Base-by-base conservation (phyloP, 768 basidiomycete genomes). In the Trametes sanguinea region DNA sequence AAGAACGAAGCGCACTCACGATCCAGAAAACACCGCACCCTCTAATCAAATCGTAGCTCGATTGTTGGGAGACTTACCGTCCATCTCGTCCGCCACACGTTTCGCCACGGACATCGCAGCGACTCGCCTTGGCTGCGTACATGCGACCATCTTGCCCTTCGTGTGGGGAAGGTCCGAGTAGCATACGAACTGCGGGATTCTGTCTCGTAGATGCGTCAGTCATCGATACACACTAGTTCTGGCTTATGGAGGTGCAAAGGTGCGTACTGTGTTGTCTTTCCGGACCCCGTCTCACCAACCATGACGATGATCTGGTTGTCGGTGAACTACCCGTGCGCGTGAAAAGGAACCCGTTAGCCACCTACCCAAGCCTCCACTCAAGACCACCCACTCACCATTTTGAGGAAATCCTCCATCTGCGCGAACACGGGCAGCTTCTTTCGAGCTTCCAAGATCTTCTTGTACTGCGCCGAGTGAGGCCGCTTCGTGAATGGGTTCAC, bases 81-180 rank as follows among this genome's bases (percentile, higher is more conserved):
- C 96, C 94, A 98, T 95, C 76, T 98, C 96, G 71, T 98, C 96
- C 4, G 96, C 95, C 1, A 99, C 96, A 77, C 96, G 95, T 74
- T 96, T 95, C 22, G 96, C 96, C 2, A 98, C 96, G 14, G 92
- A 94, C 94, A 97, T 98, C 8, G 96, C 95, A 10, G 96, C 95
- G 3, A 99, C 94, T 78, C 96, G 84, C 68, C 96, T 82, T 1
- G 96, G 96, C 72, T 99, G 96, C 2, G 96, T 99, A 70, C 96
- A 99, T 0, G 96, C 96, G 3, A 99, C 88, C 68, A 98, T 76
- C 74, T 94, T 97, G 40, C 92, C 88, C 73, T 85, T 90, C 5
- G 87, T 85, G 71, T 98, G 95, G 0, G 95, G 95, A 35, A 97
- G 75, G 75, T 98, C 96, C 3, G 93, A 93, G 74, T 87, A 98